A percentile compares a stretch with the other conserved stretches of the same genome.
Evolutionary conservation across 176 grass and related monocot genomes (phyloP).

Genomic region (Saccharum spontaneum): DNA sequence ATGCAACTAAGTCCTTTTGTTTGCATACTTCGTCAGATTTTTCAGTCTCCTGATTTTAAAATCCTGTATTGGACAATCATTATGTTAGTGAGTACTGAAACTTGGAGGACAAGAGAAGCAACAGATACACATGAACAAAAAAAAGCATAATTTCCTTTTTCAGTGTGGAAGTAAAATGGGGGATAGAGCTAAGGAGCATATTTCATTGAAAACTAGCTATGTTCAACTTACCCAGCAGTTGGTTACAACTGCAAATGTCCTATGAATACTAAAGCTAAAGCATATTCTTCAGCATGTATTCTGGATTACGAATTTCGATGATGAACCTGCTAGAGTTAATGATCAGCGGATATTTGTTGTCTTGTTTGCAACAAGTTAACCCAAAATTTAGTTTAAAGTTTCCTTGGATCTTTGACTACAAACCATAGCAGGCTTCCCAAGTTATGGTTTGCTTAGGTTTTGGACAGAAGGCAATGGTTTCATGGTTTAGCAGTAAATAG

Average conservation of each 20-base stretch:
- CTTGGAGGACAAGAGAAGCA: neutral
- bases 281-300: neutral
- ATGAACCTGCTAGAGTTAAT: neutral
- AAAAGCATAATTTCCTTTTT: neutral
- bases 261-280: conserved; percentile 12
- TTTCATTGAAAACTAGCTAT: neutral
- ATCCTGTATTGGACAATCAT: neutral
- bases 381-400: neutral
- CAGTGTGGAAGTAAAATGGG: neutral
- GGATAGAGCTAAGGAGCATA: neutral
- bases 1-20: neutral
- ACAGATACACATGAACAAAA: neutral
- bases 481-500: neutral
- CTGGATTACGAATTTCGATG: neutral
- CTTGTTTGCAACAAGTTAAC: neutral
- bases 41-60: neutral
- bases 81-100: neutral
- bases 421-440: neutral
- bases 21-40: neutral
- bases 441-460: neutral
- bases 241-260: conserved; percentile 7
- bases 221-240: neutral
- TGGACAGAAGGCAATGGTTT: neutral
- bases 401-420: neutral
- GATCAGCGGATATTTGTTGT: neutral